Evolutionary conservation across 2,329 filamentous ascomycete species (phyloP), one percentile per base, ranked within the genome.

Genomic region (Esteya vermicola): DNA sequence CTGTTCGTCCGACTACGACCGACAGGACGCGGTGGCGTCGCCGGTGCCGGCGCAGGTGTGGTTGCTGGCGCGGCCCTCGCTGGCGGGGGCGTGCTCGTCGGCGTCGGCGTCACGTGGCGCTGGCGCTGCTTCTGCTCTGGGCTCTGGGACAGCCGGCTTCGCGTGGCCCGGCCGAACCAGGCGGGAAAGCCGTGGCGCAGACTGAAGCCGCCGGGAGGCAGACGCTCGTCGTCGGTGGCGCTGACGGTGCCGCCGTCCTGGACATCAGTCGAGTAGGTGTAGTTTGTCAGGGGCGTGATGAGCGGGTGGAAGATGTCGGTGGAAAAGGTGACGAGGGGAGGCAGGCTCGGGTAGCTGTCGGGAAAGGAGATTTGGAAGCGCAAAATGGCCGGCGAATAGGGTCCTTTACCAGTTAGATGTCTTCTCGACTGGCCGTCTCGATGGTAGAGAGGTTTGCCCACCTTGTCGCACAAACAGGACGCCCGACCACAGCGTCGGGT

Each of bases 251-350:
- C 84, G 41, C 73, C 72, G 45, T 78, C 78, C 45, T 82, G 75
- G 27, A 81, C 75, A 42, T 81, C 79, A 45, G 84, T 86, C 32
- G 85, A 82, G 63, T 93, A 93, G 54, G 85, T 91, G 60, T 94
- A 93, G 4, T 85, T 94, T n/a, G 86, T 94, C 45, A 93, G 69
- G 28, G 91, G 88, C 8, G 88, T 86, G 49, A 96, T 79, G 32
- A 98, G 69, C 16, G 89, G 89, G 57, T 98, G 89, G 58, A 96
- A 98, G 49, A 96, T 81, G 56, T 96, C 89, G 50, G 85, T 93
- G 34, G 77, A 74, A 59, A 98, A 94, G 40, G 81, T 89, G 48
- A 98, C 75, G 16, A 88, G 67, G 9, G 91, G 91, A 38, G 89
- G 84, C 18, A 84, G 63, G 38, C 69, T 63, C 12, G 89, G 89